Conservation (phyloP, 306 rosid genomes). For the Cucumis sativus region DNA sequence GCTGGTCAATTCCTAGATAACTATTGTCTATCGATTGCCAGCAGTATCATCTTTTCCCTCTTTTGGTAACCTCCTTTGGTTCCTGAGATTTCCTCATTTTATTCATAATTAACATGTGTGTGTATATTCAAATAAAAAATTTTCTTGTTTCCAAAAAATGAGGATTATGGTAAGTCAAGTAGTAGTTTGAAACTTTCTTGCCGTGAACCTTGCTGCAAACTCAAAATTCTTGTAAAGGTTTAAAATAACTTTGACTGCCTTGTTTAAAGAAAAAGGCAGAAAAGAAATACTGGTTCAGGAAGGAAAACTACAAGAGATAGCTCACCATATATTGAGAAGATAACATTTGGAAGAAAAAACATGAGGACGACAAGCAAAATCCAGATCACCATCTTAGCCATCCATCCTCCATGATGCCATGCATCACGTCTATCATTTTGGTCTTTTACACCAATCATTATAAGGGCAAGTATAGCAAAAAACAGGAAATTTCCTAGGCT, state of each 20-base stretch:
- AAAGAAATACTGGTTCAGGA: neutral
- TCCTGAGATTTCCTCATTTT: neutral
- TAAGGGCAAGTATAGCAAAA: slow-evolving; percentile 55
- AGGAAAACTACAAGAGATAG: slow-evolving; percentile 1
- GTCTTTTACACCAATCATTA: slow-evolving; percentile 94
- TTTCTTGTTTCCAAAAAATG: neutral
- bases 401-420: slow-evolving; percentile 98
- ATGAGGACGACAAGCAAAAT: slow-evolving; percentile 58
- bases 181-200: neutral
- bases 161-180: neutral
- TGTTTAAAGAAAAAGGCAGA: neutral
- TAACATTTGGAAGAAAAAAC: slow-evolving; percentile 66
- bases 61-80: neutral
- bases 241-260: neutral
- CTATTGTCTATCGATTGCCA: neutral
- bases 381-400: slow-evolving; percentile 67
- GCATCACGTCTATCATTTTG: slow-evolving; percentile 87
- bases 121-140: neutral
- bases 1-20: neutral
- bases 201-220: neutral
- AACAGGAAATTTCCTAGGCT: slow-evolving; percentile 87
- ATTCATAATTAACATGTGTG: neutral
- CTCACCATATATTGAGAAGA: slow-evolving; percentile 58
- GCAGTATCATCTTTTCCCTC: neutral
- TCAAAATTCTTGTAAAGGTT: neutral